Evolutionary conservation across 2,329 filamentous ascomycete genomes (phyloP), one percentile per base, ranked within the genome.

Genomic region (Penicillium sp.): DNA sequence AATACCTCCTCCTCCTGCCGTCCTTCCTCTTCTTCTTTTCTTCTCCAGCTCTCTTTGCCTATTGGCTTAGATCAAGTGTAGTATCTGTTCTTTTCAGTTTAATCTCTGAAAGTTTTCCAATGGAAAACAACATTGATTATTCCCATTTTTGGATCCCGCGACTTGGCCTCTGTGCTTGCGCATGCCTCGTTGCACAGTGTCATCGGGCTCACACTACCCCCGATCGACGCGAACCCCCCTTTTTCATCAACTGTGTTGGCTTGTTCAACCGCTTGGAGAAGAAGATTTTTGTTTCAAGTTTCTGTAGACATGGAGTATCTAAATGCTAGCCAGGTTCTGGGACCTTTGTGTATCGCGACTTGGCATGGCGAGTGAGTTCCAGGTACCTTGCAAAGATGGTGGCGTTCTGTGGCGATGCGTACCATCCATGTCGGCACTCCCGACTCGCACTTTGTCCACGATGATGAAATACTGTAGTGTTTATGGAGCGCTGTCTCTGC

Each of bases 61-160:
- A 84, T 84, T 80, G 80, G 87, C 87, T 91, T 91, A 92, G 90
- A 92, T 92, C 90, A 92, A 91, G 89, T 92, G 89, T 92, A 92
- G 90, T 92, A 92, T 95, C 93, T 94, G 91, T 93, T 93, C 90
- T 93, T 92, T 91, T 92, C 89, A 93, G 91, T 92, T 93, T 93
- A 93, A 93, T 92, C 89, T 90, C 90, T 93, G 90, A 90, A 91
- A 92, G 85, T 85, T 84, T 83, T 84, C 88, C 86, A 91, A 82
- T 8, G 84, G 87, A 83, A 83, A 83, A 83, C 84, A 86, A 86
- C 85, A 84, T 83, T 87, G 89, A 91, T 93, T 93, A 91, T 87
- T 87, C 89, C 84, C 85, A 92, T 93, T 91, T 89, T 91, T 91
- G 83, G 69, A 78, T 62, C 71, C 63, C 69, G 85, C 72, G 79